Base-by-base conservation (phyloP, 2,329 filamentous ascomycete genomes). In the Hortaea sp. region DNA sequence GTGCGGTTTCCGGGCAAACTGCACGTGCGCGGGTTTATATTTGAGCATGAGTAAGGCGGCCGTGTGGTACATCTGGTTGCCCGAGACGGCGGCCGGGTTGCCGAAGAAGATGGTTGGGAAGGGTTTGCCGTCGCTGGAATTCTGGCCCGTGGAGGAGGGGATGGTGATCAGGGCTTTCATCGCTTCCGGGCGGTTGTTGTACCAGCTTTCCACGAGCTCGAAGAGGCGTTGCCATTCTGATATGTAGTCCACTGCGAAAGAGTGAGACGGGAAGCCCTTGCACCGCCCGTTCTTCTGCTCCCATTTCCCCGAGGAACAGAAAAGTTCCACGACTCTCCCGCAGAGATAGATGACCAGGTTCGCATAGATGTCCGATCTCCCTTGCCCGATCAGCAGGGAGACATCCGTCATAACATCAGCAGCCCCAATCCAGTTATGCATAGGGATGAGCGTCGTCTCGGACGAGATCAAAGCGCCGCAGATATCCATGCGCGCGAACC, bases 331-430 rank as follows among this genome's bases (percentile, higher is more conserved):
- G 1, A 70, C 69, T 46, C 68, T 69, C 4, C 76, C 71, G 43
- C 69, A 73, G 1, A 81, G 66, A 51, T 75, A 81, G 2, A 81
- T 76, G 6, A 76, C 69, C 51, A 76, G 76, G 53, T 80, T 80
- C 30, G 77, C 77, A 50, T 78, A 71, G 68, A 75, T 77, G 52
- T 81, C 77, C 66, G 46, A 72, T 52, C 39, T 58, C 12, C 43
- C 45, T 35, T 35, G 32, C 7, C 9, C n/a, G 32, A 52, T 44
- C 4, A 67, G 66, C 12, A 66, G 63, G 5, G 62, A 56, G 13
- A 65, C 61, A 13, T 65, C 54, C 12, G 63, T 63, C 7, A 65
- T 62, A 7, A 65, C 59, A 20, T 65, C 65, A 5, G 65, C 62
- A 0, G 68, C 66, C 5, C 54, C 52, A 35, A 71, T 63, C 75